phyloP scores from a whole-genome alignment of 139 green algal genomes.

The Haematococcus lacustris region DNA sequence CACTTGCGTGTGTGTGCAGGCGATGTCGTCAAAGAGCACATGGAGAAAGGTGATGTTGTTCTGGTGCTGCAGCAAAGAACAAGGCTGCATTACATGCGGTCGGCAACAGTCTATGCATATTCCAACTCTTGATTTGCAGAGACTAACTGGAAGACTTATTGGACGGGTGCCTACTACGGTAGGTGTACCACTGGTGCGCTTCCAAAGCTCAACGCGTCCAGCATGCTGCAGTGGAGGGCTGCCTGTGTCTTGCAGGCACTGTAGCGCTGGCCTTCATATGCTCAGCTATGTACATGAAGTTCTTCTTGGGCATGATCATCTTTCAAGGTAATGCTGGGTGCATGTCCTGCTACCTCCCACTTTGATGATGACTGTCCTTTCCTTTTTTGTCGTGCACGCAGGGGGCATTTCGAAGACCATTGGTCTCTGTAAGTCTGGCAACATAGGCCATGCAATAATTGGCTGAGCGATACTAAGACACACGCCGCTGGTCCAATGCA shows the following conservation, averaged over 20 bases:
- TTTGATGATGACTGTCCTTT: neutral
- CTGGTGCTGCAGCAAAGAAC: neutral
- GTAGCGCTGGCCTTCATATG: slow-evolving; percentile 7
- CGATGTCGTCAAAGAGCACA: neutral
- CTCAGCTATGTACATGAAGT: slow-evolving; percentile 19
- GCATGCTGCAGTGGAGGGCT: neutral
- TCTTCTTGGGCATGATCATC: slow-evolving; percentile 22
- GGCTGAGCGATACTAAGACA: too few relatives aligned
- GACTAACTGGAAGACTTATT: slow-evolving; percentile 9
- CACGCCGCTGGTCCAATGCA: too few relatives aligned
- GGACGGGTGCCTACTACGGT: slow-evolving; percentile 5
- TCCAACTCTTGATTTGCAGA: neutral
- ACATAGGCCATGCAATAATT: too few relatives aligned
- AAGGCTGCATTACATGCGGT: neutral
- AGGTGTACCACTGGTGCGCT: neutral
- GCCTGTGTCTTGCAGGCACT: neutral
- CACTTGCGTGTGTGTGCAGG: neutral
- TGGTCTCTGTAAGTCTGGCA: too few relatives aligned
- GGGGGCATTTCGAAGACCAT: neutral
- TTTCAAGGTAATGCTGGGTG: slow-evolving; percentile 15
- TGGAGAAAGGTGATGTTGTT: neutral
- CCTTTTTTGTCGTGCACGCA: neutral
- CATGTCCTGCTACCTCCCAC: neutral
- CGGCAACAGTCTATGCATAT: neutral
- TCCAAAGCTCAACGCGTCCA: neutral